These are phyloP conservation scores for Piedraia hortae DNA, from an alignment of 2,329 filamentous ascomycete species.

Conservation along the genomic window DNA sequence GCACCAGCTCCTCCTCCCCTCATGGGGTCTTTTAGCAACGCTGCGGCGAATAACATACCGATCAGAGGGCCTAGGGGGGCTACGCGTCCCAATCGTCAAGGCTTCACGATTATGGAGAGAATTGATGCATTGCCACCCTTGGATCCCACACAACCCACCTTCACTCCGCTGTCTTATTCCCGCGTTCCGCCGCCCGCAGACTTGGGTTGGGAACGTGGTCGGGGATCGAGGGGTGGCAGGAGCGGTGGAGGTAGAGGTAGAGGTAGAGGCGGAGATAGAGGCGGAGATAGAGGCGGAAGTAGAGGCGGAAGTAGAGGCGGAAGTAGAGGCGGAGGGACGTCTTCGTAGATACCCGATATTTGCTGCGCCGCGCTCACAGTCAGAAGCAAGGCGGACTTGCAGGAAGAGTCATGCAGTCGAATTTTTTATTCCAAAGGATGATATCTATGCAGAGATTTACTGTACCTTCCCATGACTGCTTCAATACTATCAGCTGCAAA, in stretches of 20 bases:
- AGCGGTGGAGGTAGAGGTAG: conserved; percentile 4
- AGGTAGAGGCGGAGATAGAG: conserved; percentile 3
- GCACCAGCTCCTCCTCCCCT: conserved; percentile 30
- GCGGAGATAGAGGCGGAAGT: not conserved
- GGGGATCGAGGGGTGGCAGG: conserved; percentile 5
- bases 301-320: not conserved
- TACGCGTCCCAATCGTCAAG: conserved; percentile 16
- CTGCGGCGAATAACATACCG: conserved; percentile 17
- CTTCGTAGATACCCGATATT: not conserved
- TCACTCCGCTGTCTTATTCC: conserved; percentile 25
- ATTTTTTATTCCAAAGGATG: too few species aligned
- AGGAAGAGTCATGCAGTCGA: too few species aligned
- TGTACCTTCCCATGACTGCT: too few species aligned
- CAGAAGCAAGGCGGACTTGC: too few species aligned
- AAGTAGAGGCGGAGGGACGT: not conserved
- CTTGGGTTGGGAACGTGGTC: conserved; percentile 17
- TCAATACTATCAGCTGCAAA: too few species aligned
- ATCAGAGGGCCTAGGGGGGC: conserved; percentile 6
- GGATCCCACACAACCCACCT: conserved; percentile 26
- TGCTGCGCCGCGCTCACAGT: too few species aligned
- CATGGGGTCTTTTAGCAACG: conserved; percentile 29
- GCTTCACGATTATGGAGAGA: conserved; percentile 22
- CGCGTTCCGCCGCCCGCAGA: conserved; percentile 30
- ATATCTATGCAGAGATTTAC: too few species aligned
- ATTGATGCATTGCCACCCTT: conserved; percentile 26